phyloP scores from a whole-genome alignment of 305 asterid species.

The Solanum hybrid region DNA sequence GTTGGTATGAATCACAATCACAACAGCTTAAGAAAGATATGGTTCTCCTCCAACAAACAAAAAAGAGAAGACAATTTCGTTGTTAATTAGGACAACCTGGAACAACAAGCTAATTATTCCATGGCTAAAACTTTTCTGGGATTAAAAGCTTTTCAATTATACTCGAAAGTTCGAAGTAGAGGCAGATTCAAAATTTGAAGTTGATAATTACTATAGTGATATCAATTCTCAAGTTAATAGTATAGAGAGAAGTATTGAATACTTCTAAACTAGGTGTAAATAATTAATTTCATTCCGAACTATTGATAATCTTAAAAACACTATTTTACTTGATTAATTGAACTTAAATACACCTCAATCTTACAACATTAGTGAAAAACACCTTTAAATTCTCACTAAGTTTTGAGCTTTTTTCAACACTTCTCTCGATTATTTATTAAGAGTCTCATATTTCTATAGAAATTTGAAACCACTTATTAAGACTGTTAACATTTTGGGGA shows the following conservation, averaged over 20 bases:
- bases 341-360: too few species aligned
- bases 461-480: background rate
- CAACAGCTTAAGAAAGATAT: conserved; percentile 16
- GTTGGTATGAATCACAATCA: conserved; percentile 23
- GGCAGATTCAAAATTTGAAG: background rate
- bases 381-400: too few species aligned
- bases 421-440: too few species aligned
- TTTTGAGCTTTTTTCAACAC: background rate
- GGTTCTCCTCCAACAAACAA: background rate
- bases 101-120: background rate
- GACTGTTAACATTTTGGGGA: rapidly evolving
- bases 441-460: too few species aligned
- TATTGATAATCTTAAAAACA: too few species aligned
- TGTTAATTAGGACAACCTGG: conserved; percentile 17
- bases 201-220: rapidly evolving
- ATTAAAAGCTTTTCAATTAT: background rate
- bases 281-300: too few species aligned
- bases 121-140: background rate
- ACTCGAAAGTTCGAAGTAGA: background rate
- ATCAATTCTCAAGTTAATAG: background rate
- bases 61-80: background rate
- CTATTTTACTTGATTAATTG: too few species aligned
- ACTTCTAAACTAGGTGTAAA: too few species aligned
- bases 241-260: too few species aligned
- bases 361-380: too few species aligned